These are phyloP conservation scores for Plasmodium blacklocki DNA, from an alignment of 169 alveolate genomes.

Conservation along the genomic window DNA sequence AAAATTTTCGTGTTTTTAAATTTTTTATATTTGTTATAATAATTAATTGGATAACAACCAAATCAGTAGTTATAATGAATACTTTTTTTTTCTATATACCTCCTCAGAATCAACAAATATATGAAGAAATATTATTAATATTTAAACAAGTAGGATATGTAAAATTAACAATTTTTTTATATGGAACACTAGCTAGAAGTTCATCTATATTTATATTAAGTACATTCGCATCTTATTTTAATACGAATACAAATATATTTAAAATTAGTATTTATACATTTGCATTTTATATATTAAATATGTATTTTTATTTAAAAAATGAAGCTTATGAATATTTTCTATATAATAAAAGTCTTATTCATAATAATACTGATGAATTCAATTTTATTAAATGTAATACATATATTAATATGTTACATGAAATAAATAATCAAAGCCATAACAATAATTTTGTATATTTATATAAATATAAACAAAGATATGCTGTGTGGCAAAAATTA, in stretches of 20 bases:
- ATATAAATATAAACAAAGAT: background rate
- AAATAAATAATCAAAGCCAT: background rate
- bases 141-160: conserved; percentile 49
- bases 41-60: conserved; percentile 64
- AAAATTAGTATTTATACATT: conserved; percentile 45
- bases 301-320: conserved; percentile 69
- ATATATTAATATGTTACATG: conserved; percentile 42
- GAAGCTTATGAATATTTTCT: conserved; percentile 61
- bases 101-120: conserved; percentile 40
- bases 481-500: conserved; percentile 69
- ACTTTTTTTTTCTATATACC: conserved; percentile 58
- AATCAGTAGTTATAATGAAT: conserved; percentile 63
- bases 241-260: conserved; percentile 45
- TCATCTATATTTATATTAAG: conserved; percentile 68
- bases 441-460: background rate
- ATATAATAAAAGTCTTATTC: background rate
- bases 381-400: conserved; percentile 69
- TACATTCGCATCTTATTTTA: conserved; percentile 73
- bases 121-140: conserved; percentile 36
- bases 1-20: conserved; percentile 50
- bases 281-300: conserved; percentile 44
- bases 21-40: conserved; percentile 70
- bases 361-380: background rate
- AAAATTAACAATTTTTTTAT: conserved; percentile 44
- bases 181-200: conserved; percentile 71